These are phyloP conservation scores for Xylaria venustula DNA, from an alignment of 495 filamentous ascomycete genomes.

Conservation along the genomic window DNA sequence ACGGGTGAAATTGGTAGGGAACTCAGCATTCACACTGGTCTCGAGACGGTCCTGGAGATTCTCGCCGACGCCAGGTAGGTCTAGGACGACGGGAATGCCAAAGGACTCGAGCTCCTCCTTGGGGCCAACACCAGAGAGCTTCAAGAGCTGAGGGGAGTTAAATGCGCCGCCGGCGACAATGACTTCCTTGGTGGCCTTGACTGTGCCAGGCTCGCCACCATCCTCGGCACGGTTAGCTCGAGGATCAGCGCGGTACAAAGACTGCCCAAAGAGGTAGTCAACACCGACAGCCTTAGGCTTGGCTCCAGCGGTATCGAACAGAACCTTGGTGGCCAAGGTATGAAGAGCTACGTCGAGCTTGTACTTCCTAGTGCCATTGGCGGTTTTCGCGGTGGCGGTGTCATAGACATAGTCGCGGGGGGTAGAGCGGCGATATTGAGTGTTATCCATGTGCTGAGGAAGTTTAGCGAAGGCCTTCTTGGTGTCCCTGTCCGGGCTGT, in stretches of 20 bases:
- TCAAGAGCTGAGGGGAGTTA: slow-evolving; percentile 63
- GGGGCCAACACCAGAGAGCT: slow-evolving; percentile 63
- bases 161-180: slow-evolving; percentile 62
- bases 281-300: slow-evolving; percentile 59
- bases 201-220: slow-evolving; percentile 43
- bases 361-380: slow-evolving; percentile 55
- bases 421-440: slow-evolving; percentile 45
- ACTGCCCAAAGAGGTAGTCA: slow-evolving; percentile 58
- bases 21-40: slow-evolving; percentile 44
- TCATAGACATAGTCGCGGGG: slow-evolving; percentile 54
- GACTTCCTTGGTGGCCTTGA: slow-evolving; percentile 56
- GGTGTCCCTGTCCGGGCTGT: slow-evolving; percentile 27
- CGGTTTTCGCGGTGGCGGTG: slow-evolving; percentile 48
- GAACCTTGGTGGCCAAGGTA: slow-evolving; percentile 59
- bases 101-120: slow-evolving; percentile 42
- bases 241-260: slow-evolving; percentile 61
- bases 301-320: slow-evolving; percentile 44
- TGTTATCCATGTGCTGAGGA: slow-evolving; percentile 35
- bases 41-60: slow-evolving; percentile 69
- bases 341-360: slow-evolving; percentile 59
- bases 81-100: slow-evolving; percentile 49
- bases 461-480: slow-evolving; percentile 42
- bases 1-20: slow-evolving; percentile 40
- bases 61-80: slow-evolving; percentile 62
- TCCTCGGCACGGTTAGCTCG: slow-evolving; percentile 22